Evolutionary conservation across 1,284 basidiomycete genomes (phyloP), one percentile per base, ranked within the genome.

Genomic region (Puccinia horiana): DNA sequence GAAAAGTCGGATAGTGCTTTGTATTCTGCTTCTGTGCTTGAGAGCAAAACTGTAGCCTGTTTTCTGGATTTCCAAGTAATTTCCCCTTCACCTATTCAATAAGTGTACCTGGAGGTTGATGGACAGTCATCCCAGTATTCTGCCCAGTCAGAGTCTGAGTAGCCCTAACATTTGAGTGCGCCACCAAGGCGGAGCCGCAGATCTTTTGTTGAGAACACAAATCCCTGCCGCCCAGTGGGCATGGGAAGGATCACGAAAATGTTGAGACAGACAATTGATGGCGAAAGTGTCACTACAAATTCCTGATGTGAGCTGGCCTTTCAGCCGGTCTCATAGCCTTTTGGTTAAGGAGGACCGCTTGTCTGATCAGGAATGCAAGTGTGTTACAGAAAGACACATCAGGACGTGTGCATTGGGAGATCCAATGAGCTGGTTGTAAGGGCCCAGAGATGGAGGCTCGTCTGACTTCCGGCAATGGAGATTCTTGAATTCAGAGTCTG

Each of bases 71-170:
- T n/a, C n/a, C n/a, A n/a, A n/a, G n/a, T n/a, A n/a, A n/a, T n/a
- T n/a, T n/a, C n/a, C n/a, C n/a, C n/a, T n/a, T n/a, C n/a, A n/a
- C n/a, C n/a, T n/a, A n/a, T n/a, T n/a, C n/a, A n/a, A n/a, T n/a
- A n/a, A n/a, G n/a, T n/a, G n/a, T n/a, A n/a, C n/a, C n/a, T n/a
- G n/a, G n/a, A n/a, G n/a, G n/a, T n/a, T n/a, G n/a, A n/a, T n/a
- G n/a, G n/a, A n/a, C n/a, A n/a, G n/a, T n/a, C n/a, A n/a, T n/a
- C n/a, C n/a, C n/a, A n/a, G n/a, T n/a, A n/a, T n/a, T 74, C 49
- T 18, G 72, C 72, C 72, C 72, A 74, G n/a, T 74, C 72, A 8
- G 47, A 74, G 23, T 74, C 72, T 1, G 72, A 49, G 49, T 74
- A 74, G 18, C 72, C 72, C 23, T 16, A 49, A 6, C 20, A 29